Conservation (phyloP, 2,329 filamentous ascomycete species). For the Westerdykella sp. region DNA sequence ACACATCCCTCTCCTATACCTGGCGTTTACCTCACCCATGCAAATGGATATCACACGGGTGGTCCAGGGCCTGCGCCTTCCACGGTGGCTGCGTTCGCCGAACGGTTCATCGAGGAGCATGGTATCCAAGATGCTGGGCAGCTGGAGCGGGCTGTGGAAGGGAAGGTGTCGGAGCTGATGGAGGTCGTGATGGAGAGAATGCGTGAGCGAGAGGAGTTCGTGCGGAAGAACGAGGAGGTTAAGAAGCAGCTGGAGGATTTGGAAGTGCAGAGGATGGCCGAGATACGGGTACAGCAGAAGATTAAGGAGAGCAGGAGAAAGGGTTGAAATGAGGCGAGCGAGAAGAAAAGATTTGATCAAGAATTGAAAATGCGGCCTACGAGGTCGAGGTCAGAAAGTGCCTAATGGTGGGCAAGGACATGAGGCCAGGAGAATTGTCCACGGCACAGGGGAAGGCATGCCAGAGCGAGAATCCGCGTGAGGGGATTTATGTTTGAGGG, state of each 20-base stretch:
- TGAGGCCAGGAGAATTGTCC: too few relatives aligned
- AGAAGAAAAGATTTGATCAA: background rate
- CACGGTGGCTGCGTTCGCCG: conserved; percentile 32
- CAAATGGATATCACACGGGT: conserved; percentile 44
- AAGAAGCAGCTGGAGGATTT: conserved; percentile 40
- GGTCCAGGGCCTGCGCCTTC: conserved; percentile 39
- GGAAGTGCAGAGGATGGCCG: conserved; percentile 40
- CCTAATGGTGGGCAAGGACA: background rate
- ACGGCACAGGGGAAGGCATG: background rate
- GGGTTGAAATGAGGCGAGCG: background rate
- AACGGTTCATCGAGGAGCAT: conserved; percentile 37
- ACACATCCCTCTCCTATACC: conserved; percentile 40
- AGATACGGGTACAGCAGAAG: conserved; percentile 41
- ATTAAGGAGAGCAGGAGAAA: conserved; percentile 34
- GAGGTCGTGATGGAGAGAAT: conserved; percentile 35
- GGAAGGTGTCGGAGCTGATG: conserved; percentile 29
- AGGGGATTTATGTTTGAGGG: too few relatives aligned
- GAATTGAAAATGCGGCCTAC: background rate
- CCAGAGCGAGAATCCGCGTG: too few relatives aligned
- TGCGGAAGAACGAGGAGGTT: conserved; percentile 39
- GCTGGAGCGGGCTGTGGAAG: conserved; percentile 30
- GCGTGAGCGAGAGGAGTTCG: conserved; percentile 36
- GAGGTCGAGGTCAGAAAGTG: background rate
- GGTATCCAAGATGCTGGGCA: conserved; percentile 31
- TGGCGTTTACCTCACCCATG: conserved; percentile 42